A percentile compares a stretch with the other conserved stretches of the same genome.
These are phyloP conservation scores for Cairneyella variabilis DNA, from an alignment of 495 filamentous ascomycete species.

Conservation along the genomic window DNA sequence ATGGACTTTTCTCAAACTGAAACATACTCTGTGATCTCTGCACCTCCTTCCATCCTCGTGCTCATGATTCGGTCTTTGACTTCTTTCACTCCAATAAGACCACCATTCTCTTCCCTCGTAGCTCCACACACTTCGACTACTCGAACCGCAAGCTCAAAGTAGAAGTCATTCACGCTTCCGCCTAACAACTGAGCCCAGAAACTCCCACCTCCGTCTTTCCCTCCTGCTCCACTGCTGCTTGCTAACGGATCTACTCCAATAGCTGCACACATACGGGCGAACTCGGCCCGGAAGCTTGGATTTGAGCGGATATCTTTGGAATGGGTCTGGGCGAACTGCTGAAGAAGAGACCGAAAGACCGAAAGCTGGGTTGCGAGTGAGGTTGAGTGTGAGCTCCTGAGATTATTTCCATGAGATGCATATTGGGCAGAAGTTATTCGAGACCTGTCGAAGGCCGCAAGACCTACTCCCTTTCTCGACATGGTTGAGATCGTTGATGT, in stretches of 20 bases:
- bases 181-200: slow-evolving; percentile 94
- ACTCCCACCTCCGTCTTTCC: slow-evolving; percentile 48
- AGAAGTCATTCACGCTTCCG: slow-evolving; percentile 92
- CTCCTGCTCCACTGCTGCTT: slow-evolving; percentile 50
- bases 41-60: slow-evolving; percentile 67
- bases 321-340: slow-evolving; percentile 92
- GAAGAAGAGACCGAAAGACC: slow-evolving; percentile 89
- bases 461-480: slow-evolving; percentile 76
- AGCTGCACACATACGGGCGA: slow-evolving; percentile 95
- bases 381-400: slow-evolving; percentile 74
- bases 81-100: slow-evolving; percentile 81
- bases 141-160: slow-evolving; percentile 90
- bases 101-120: slow-evolving; percentile 88
- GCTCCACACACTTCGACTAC: slow-evolving; percentile 90
- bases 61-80: slow-evolving; percentile 68
- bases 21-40: slow-evolving; percentile 61
- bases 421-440: slow-evolving; percentile 78
- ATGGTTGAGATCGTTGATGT: slow-evolving; percentile 26
- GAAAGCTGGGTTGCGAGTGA: slow-evolving; percentile 88
- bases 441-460: slow-evolving; percentile 85
- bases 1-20: not conserved
- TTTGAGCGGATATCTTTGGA: slow-evolving; percentile 92
- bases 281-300: slow-evolving; percentile 91
- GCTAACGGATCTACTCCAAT: slow-evolving; percentile 95
- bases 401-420: slow-evolving; percentile 79